Evolutionary conservation across 345 rosid species (phyloP).

Genomic region (Limnanthes douglasii): DNA sequence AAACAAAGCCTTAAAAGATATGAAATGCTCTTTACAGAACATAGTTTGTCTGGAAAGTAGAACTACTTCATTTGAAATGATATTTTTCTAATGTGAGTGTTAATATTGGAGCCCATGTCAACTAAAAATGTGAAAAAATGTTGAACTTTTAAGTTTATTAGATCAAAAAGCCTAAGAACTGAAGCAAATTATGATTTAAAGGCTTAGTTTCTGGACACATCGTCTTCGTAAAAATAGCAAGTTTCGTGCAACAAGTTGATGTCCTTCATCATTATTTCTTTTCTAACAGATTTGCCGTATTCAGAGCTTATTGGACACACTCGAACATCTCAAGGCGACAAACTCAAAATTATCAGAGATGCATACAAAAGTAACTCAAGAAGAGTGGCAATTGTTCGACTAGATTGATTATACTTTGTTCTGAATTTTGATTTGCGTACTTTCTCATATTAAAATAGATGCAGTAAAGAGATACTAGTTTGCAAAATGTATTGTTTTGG

Average conservation of each 20-base stretch:
- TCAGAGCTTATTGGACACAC: slow-evolving; percentile 22
- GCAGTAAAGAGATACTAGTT: not conserved
- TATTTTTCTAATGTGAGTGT: not conserved
- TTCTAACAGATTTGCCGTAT: slow-evolving; percentile 21
- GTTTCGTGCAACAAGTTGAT: not conserved
- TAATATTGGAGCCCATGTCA: slow-evolving; percentile 6
- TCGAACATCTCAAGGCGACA: slow-evolving; percentile 24
- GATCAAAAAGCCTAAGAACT: not conserved
- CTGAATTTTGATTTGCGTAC: too few species aligned
- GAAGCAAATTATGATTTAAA: not conserved
- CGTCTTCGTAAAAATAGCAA: not conserved
- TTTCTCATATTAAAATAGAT: not conserved
- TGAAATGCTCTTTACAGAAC: too few species aligned
- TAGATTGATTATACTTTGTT: not conserved
- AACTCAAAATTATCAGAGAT: too few species aligned
- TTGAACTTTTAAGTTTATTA: too few species aligned
- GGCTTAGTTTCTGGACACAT: not conserved
- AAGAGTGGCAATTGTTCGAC: slow-evolving; percentile 36
- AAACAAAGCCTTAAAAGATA: slow-evolving; percentile 4
- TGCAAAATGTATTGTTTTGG: too few species aligned
- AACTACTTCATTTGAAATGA: slow-evolving; percentile 4
- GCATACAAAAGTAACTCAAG: slow-evolving; percentile 21
- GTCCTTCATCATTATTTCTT: not conserved
- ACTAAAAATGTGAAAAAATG: too few species aligned
- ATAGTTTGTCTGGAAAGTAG: slow-evolving; percentile 13